phyloP scores from a whole-genome alignment of 2,329 filamentous ascomycete genomes.

The Cordyceps fumosorosea region DNA sequence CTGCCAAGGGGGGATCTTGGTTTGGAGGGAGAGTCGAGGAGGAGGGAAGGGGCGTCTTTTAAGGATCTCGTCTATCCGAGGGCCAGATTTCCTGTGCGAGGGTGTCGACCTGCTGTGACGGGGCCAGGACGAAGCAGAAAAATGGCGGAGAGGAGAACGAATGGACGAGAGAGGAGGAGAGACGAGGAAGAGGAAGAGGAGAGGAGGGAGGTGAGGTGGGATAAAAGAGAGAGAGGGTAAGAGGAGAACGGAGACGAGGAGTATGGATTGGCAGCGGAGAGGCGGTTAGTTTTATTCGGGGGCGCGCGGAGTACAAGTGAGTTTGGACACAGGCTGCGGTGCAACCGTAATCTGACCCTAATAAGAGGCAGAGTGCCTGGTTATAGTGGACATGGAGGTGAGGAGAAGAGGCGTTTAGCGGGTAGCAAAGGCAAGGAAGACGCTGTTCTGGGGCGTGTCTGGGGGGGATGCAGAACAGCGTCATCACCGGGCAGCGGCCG shows the following conservation, averaged over 20 bases:
- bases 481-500: too few relatives aligned
- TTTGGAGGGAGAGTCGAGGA: conserved; percentile 4
- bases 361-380: not conserved
- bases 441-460: too few relatives aligned
- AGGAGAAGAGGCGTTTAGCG: too few relatives aligned
- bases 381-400: too few relatives aligned
- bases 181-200: conserved; percentile 27
- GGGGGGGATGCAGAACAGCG: too few relatives aligned
- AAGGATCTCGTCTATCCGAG: conserved; percentile 18
- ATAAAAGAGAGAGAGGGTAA: conserved; percentile 37
- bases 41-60: conserved; percentile 12
- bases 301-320: not conserved
- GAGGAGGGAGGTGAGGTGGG: conserved; percentile 32
- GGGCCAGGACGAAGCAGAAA: conserved; percentile 40
- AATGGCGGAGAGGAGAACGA: conserved; percentile 42
- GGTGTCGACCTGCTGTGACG: conserved; percentile 28
- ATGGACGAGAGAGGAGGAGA: conserved; percentile 35
- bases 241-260: conserved; percentile 47
- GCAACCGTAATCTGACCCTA: too few relatives aligned
- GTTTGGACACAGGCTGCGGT: not conserved
- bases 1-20: not conserved
- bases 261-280: conserved; percentile 17
- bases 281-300: conserved; percentile 13
- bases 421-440: too few relatives aligned
- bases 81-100: conserved; percentile 20